Evolutionary conservation across 2,329 filamentous ascomycete genomes (phyloP), one percentile per base, ranked within the genome.

Genomic region (Ophiocordyceps sinensis): DNA sequence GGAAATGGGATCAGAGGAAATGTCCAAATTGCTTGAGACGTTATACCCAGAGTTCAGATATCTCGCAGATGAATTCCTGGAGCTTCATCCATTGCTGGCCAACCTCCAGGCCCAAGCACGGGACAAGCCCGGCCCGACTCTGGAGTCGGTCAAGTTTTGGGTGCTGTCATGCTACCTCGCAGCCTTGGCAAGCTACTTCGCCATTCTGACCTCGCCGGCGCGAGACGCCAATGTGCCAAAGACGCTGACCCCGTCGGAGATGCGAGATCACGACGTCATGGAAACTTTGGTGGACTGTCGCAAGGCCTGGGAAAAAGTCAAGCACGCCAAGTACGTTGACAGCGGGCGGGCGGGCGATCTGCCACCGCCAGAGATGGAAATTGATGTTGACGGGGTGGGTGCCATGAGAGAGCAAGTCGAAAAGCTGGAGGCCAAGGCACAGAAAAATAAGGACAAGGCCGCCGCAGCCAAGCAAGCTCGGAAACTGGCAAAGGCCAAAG

Each of bases 11-110:
- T 61, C 75, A 4, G 79, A 83, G 35, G 88, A 95, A 55, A 75
- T 79, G 48, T 64, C 82, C 47, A 82, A 79, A 53, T 73, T 95
- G 14, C 63, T 98, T 39, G 78, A 80, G 51, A 74, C 77, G 37
- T 73, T 85, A 57, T 95, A 98, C 58, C 91, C 93, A 3, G 91
- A 98, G 56, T 91, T 96, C 49, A 84, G 93, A 46, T 81, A 81
- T 43, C 68, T 98, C 31, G 80, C 84, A 38, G 79, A 82, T 49
- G 89, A 96, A 53, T 82, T 91, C 44, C 57, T 81, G 41, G 65
- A 72, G n/a, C 65, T 94, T 37, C 81, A 88, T 53, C 74, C 79
- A 19, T 65, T 75, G 13, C 62, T 91, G 9, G 64, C 66, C 11
- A 63, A 70, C 9, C 66, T 81, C 37, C 74, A 77, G 38, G 66